These are phyloP conservation scores for Cichorium intybus DNA, from an alignment of 140 eudicot genomes.

Conservation along the genomic window DNA sequence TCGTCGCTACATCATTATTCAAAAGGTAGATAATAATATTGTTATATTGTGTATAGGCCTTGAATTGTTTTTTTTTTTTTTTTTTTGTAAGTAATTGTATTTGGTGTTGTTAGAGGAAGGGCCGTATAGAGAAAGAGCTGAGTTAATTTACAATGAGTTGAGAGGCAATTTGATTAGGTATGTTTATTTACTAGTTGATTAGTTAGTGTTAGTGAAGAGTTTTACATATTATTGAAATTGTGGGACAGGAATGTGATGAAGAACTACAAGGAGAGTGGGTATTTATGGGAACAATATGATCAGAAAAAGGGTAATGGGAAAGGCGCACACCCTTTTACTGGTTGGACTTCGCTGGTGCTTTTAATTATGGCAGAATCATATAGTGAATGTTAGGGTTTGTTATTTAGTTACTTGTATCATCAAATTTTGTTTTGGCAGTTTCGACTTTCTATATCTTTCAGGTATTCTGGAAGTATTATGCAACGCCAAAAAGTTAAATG, in stretches of 20 bases:
- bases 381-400: slow-evolving; percentile 37
- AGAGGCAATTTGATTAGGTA: slow-evolving; percentile 78
- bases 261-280: slow-evolving; percentile 71
- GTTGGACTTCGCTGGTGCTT: slow-evolving; percentile 86
- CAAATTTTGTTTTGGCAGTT: not conserved
- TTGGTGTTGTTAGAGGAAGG: slow-evolving; percentile 58
- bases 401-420: not conserved
- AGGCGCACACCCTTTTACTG: slow-evolving; percentile 88
- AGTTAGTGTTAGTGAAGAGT: no score
- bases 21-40: slow-evolving; percentile 42
- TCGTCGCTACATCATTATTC: slow-evolving; percentile 82
- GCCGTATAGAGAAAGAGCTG: slow-evolving; percentile 74
- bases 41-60: not conserved
- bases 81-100: not conserved
- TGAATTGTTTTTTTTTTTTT: not conserved
- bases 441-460: not conserved
- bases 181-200: not conserved
- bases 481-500: no score
- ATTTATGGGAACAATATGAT: slow-evolving; percentile 95
- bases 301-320: slow-evolving; percentile 89
- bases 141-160: slow-evolving; percentile 68
- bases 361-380: slow-evolving; percentile 85
- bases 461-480: not conserved
- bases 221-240: not conserved
- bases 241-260: slow-evolving; percentile 68